These are phyloP conservation scores for Lactarius psammicola DNA, from an alignment of 768 basidiomycete species.

Conservation along the genomic window DNA sequence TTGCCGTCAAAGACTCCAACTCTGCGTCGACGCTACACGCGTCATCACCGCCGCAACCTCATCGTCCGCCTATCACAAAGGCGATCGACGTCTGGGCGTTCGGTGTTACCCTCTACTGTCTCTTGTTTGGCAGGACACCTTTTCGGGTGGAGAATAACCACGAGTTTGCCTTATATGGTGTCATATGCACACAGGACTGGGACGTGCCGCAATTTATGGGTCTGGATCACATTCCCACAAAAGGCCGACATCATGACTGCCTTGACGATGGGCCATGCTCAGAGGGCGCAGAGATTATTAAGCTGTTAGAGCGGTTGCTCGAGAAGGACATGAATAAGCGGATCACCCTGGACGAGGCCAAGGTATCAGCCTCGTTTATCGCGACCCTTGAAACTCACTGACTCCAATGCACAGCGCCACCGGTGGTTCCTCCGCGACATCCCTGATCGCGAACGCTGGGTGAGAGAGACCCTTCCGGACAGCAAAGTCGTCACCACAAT, in stretches of 20 bases:
- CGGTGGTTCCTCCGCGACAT: conserved; percentile 72
- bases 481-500: conserved; percentile 54
- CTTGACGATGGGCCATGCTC: conserved; percentile 35
- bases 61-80: conserved; percentile 68
- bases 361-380: conserved; percentile 50
- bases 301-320: conserved; percentile 71
- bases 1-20: conserved; percentile 38
- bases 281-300: conserved; percentile 63
- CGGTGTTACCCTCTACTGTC: conserved; percentile 92
- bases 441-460: conserved; percentile 65
- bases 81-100: conserved; percentile 98
- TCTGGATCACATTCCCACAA: conserved; percentile 59
- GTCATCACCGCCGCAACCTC: conserved; percentile 29
- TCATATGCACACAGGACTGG: conserved; percentile 79
- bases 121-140: conserved; percentile 85
- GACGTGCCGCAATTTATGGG: conserved; percentile 68
- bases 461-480: conserved; percentile 55
- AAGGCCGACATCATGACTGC: conserved; percentile 51
- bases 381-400: conserved; percentile 4
- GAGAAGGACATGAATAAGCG: conserved; percentile 76
- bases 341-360: conserved; percentile 78
- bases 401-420: conserved; percentile 43
- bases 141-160: conserved; percentile 56
- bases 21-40: conserved; percentile 35
- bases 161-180: conserved; percentile 76